Conservation (phyloP, 257 asterid species). For the Jaltomata sinuosa region DNA sequence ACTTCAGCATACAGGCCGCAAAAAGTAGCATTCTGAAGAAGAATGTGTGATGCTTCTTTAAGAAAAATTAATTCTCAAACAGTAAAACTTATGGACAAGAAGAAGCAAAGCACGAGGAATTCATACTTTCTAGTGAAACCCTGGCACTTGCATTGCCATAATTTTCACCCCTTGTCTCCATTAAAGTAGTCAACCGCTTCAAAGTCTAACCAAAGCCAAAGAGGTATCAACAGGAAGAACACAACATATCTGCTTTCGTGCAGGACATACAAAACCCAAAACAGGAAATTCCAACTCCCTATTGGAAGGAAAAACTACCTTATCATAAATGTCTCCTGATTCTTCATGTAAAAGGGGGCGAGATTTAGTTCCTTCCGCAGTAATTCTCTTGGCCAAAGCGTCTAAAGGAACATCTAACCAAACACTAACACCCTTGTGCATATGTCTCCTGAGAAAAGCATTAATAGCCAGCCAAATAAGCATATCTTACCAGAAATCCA, state of each 20-base stretch:
- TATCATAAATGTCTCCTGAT: slow-evolving; percentile 63
- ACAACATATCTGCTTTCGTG: neutral
- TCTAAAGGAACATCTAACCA: slow-evolving; percentile 93
- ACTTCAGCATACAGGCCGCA: neutral
- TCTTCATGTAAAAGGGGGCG: slow-evolving; percentile 74
- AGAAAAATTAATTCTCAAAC: neutral
- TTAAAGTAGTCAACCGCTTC: slow-evolving; percentile 52
- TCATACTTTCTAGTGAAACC: slow-evolving; percentile 71
- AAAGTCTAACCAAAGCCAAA: slow-evolving; percentile 40
- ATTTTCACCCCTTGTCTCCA: slow-evolving; percentile 71
- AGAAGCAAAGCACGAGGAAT: neutral
- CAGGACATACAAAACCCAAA: neutral
- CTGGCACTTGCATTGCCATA: slow-evolving; percentile 64
- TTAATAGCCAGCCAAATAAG: neutral
- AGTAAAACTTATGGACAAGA: neutral
- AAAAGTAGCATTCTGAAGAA: neutral
- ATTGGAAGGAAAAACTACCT: slow-evolving; percentile 26
- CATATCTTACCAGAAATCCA: neutral
- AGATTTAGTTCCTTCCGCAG: slow-evolving; percentile 63
- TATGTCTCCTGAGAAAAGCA: slow-evolving; percentile 55
- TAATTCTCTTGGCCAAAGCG: slow-evolving; percentile 77
- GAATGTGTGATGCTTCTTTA: neutral
- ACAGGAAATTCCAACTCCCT: neutral
- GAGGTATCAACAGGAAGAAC: neutral
- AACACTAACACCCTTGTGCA: slow-evolving; percentile 74